Conservation (phyloP, 768 basidiomycete genomes). For the Pisolithus orientalis region DNA sequence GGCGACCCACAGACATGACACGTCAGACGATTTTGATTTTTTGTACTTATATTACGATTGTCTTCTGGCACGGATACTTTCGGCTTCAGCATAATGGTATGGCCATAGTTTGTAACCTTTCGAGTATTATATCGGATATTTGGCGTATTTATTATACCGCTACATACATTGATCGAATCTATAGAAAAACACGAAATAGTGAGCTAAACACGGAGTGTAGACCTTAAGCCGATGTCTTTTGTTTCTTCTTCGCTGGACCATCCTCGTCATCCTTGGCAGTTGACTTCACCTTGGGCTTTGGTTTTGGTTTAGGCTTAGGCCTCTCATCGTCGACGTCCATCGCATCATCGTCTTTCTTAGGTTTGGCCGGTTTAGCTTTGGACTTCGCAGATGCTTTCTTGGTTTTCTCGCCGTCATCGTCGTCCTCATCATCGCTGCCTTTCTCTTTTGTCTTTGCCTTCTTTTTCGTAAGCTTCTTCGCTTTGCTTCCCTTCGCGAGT, state of each 20-base stretch:
- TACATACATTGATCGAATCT: constrained; percentile 2
- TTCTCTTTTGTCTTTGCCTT: constrained; percentile 42
- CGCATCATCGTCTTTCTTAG: constrained; percentile 36
- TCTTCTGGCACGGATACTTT: neutral
- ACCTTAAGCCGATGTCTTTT: constrained; percentile 44
- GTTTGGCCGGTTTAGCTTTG: constrained; percentile 35
- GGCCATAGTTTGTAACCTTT: neutral
- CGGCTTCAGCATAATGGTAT: neutral
- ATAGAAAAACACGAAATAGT: neutral
- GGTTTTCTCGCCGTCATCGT: constrained; percentile 35
- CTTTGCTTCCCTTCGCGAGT: constrained; percentile 37
- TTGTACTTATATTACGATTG: neutral
- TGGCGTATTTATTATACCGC: neutral
- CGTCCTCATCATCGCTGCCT: constrained; percentile 33
- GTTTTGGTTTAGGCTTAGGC: constrained; percentile 35
- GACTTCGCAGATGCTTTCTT: constrained; percentile 44
- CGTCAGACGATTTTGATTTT: neutral
- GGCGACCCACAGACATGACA: constrained; percentile 13
- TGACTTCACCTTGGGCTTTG: constrained; percentile 35
- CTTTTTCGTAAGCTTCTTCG: constrained; percentile 32
- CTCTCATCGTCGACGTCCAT: constrained; percentile 45
- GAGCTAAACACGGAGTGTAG: neutral
- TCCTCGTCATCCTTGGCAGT: constrained; percentile 32
- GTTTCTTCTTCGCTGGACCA: constrained; percentile 72
- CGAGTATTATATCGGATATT: neutral